These are phyloP conservation scores for Thelonectria olida DNA, from an alignment of 2,329 filamentous ascomycete species.

Conservation along the genomic window DNA sequence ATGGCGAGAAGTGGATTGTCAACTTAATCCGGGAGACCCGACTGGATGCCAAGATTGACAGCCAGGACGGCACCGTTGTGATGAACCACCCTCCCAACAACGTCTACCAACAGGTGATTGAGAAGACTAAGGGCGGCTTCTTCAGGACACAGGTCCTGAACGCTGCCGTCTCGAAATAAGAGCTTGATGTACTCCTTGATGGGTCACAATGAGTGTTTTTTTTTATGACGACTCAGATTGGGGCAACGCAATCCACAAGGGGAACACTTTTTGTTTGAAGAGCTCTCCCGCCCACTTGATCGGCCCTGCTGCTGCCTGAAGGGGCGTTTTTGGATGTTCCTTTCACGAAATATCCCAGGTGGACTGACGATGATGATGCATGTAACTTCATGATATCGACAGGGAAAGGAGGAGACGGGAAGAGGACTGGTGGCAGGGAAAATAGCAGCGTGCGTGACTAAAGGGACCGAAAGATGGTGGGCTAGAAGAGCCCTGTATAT, in stretches of 20 bases:
- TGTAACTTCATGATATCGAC: slow-evolving; percentile 8
- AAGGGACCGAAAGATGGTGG: slow-evolving; percentile 27
- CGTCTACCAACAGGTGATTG: slow-evolving; percentile 99
- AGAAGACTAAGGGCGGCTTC: slow-evolving; percentile 98
- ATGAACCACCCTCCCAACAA: slow-evolving; percentile 99
- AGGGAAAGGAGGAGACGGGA: slow-evolving; percentile 23
- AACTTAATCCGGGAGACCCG: slow-evolving; percentile 98
- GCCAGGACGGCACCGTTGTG: slow-evolving; percentile 96
- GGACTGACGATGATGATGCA: slow-evolving; percentile 7
- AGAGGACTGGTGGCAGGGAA: slow-evolving; percentile 20
- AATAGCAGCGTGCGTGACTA: slow-evolving; percentile 26
- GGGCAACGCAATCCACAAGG: slow-evolving; percentile 31
- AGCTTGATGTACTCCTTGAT: slow-evolving; percentile 7
- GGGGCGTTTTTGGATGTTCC: slow-evolving; percentile 10
- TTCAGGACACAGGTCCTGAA: slow-evolving; percentile 96
- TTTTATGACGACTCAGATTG: slow-evolving; percentile 33
- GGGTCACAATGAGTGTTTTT: slow-evolving; percentile 31
- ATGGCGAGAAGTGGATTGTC: slow-evolving; percentile 99
- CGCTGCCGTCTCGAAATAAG: slow-evolving; percentile 66
- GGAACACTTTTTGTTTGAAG: slow-evolving; percentile 4
- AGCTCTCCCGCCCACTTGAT: slow-evolving; percentile 25
- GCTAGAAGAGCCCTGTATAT: slow-evolving; percentile 39
- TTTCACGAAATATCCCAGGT: slow-evolving; percentile 10
- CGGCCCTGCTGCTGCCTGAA: slow-evolving; percentile 32
- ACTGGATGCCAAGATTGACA: slow-evolving; percentile 99